Percentiles rank a stretch among this genome's conserved stretches.
phyloP scores from a whole-genome alignment of 768 basidiomycete species.

The Xerocomellus intermedius region DNA sequence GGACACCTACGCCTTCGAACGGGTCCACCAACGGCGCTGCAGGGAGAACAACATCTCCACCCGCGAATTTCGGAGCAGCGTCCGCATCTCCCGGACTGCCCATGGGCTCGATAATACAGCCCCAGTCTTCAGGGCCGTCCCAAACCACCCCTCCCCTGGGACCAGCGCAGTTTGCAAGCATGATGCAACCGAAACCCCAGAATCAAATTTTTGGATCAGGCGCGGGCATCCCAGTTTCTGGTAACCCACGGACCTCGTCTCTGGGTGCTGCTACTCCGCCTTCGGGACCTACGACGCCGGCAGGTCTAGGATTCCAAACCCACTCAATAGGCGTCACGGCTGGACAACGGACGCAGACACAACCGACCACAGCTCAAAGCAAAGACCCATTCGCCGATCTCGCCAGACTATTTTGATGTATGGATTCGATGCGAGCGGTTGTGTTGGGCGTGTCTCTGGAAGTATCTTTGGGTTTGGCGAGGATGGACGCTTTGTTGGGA shows the following conservation, averaged over 20 bases:
- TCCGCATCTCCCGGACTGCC: constrained; percentile 1
- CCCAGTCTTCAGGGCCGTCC: background rate
- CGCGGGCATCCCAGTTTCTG: background rate
- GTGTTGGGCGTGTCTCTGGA: background rate
- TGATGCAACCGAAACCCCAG: constrained; percentile 21
- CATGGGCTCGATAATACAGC: constrained; percentile 3
- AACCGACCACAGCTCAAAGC: constrained; percentile 29
- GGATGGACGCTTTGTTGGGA: constrained; percentile 2
- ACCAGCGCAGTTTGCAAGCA: constrained; percentile 8
- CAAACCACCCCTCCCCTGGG: background rate
- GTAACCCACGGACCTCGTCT: constrained; percentile 6
- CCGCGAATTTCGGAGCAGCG: constrained; percentile 1
- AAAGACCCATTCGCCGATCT: constrained; percentile 89
- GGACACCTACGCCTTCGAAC: constrained; percentile 35
- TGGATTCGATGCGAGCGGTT: background rate
- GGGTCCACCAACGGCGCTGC: constrained; percentile 14
- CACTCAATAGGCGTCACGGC: constrained; percentile 2
- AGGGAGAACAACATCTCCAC: constrained; percentile 16
- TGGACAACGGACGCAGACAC: constrained; percentile 25
- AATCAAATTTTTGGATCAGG: constrained; percentile 3
- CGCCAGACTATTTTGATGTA: constrained; percentile 62
- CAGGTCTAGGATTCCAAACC: background rate
- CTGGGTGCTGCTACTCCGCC: constrained; percentile 10
- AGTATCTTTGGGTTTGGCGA: background rate
- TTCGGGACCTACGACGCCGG: constrained; percentile 15